Base-by-base conservation (phyloP, 2,329 filamentous ascomycete genomes). In the Epichloe hybrida region DNA sequence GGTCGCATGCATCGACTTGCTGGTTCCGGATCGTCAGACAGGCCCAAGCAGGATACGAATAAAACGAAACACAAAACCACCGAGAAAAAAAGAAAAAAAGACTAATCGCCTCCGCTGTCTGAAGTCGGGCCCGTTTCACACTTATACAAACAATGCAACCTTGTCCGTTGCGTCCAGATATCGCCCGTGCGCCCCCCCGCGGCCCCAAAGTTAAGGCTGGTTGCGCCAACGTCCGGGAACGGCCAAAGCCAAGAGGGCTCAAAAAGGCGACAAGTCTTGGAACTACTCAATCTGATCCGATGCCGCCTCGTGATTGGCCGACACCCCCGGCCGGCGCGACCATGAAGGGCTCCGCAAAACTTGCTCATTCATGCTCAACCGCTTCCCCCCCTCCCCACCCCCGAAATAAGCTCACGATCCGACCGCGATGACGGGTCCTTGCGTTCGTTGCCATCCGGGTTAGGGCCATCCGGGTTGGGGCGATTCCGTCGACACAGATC, bases 341-440 rank as follows among this genome's bases (percentile, higher is more conserved):
- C 27, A 31, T 3, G 7, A 31, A 0, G 8, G 27, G 17, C 60
- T 57, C 55, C 39, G 56, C 53, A 62, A 66, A 66, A 67, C 61
- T 55, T 67, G 65, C 65, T 66, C 65, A 67, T 65, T 64, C 50
- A 51, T 66, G 65, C 65, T 66, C 65, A 65, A 37, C 4, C 13
- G 13, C 1, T 17, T 17, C 17, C 17, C 17, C 17, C 17, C 17
- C 5, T 3, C 27, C 27, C 27, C 5, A 3, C 8, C 8, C 27
- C 7, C 27, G 20, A 31, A 44, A 43, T 8, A 43, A 43, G 41
- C 23, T 37, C 12, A 11, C 17, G 23, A 35, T 20, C 27, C 34
- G 31, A 47, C 27, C 46, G 31, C 46, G 46, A 51, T 34, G 41
- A 27, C 40, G 5, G 13, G 20, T 39, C 4, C 12, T 49, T 43